A percentile compares a stretch with the other conserved stretches of the same genome.
Evolutionary conservation across 2,329 filamentous ascomycete species (phyloP).

Genomic region (Trichoderma sp.): DNA sequence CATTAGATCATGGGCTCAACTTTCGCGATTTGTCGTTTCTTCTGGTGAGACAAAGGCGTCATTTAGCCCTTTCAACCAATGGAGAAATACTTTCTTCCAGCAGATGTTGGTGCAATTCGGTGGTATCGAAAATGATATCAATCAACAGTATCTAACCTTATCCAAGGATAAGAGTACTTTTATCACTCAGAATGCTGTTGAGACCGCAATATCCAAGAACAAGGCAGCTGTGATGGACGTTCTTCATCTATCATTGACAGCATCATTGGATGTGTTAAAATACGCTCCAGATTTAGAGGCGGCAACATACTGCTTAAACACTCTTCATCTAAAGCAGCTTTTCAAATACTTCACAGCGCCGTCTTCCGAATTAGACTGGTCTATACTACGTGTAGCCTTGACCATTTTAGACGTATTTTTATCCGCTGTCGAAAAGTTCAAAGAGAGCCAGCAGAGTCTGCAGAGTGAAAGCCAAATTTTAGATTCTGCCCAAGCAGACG

Average conservation of each 20-base stretch:
- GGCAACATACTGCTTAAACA: slow-evolving; percentile 50
- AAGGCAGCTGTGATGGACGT: slow-evolving; percentile 54
- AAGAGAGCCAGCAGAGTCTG: slow-evolving; percentile 38
- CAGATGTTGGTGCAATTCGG: slow-evolving; percentile 58
- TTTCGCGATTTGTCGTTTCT: slow-evolving; percentile 58
- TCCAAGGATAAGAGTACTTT: slow-evolving; percentile 44
- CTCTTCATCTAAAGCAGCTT: slow-evolving; percentile 49
- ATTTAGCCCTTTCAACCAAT: slow-evolving; percentile 45
- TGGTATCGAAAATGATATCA: slow-evolving; percentile 54
- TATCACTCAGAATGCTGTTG: slow-evolving; percentile 46
- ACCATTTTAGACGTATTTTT: slow-evolving; percentile 50
- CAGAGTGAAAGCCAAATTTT: slow-evolving; percentile 38
- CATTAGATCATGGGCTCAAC: slow-evolving; percentile 60
- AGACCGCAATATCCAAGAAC: slow-evolving; percentile 51
- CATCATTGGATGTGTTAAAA: slow-evolving; percentile 52
- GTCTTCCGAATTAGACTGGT: slow-evolving; percentile 48
- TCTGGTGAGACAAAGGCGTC: slow-evolving; percentile 45
- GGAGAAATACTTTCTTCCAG: slow-evolving; percentile 58
- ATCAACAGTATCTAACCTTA: slow-evolving; percentile 53
- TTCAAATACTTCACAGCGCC: slow-evolving; percentile 48
- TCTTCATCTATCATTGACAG: slow-evolving; percentile 46
- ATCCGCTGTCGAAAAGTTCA: slow-evolving; percentile 43
- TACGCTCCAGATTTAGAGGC: slow-evolving; percentile 46
- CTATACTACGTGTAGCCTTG: slow-evolving; percentile 44
- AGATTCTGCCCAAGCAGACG: slow-evolving; percentile 45